phyloP scores from a whole-genome alignment of 768 basidiomycete species.

The Serendipita indica region DNA sequence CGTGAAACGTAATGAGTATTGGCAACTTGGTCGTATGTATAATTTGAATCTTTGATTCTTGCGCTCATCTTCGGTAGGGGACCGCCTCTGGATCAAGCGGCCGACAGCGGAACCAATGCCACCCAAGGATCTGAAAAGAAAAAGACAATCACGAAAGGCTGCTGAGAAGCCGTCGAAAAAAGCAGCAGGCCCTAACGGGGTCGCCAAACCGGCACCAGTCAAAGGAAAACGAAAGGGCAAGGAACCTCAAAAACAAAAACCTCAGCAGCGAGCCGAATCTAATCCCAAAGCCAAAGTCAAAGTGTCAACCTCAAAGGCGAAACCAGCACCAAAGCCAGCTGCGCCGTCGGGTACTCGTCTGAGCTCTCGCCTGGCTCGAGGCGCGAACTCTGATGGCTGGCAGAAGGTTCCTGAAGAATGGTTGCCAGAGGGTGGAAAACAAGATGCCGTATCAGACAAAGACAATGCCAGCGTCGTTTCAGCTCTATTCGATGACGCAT shows the following conservation, averaged over 20 bases:
- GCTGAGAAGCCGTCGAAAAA: neutral
- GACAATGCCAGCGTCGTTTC: slow-evolving; percentile 3
- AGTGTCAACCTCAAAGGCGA: neutral
- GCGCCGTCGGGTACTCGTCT: neutral
- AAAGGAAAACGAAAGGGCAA: neutral
- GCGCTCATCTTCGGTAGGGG: slow-evolving; percentile 31
- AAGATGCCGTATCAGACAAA: neutral
- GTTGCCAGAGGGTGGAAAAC: neutral
- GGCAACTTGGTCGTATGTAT: slow-evolving; percentile 63
- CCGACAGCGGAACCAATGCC: slow-evolving; percentile 30
- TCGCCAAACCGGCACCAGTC: neutral
- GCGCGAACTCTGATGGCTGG: neutral
- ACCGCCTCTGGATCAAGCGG: slow-evolving; percentile 82
- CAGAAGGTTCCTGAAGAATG: neutral
- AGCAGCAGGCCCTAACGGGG: neutral
- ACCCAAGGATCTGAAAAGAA: slow-evolving; percentile 23
- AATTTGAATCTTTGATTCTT: slow-evolving; percentile 10
- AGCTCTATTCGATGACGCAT: slow-evolving; percentile 11
- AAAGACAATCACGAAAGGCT: slow-evolving; percentile 26
- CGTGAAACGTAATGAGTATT: slow-evolving; percentile 61
- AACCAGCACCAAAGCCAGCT: neutral
- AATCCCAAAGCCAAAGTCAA: too few species aligned
- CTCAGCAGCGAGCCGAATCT: neutral
- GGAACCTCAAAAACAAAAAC: neutral
- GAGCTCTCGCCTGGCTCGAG: neutral